These are phyloP conservation scores for Ceratobasidium sp. DNA, from an alignment of 1,284 basidiomycete species.

Conservation along the genomic window DNA sequence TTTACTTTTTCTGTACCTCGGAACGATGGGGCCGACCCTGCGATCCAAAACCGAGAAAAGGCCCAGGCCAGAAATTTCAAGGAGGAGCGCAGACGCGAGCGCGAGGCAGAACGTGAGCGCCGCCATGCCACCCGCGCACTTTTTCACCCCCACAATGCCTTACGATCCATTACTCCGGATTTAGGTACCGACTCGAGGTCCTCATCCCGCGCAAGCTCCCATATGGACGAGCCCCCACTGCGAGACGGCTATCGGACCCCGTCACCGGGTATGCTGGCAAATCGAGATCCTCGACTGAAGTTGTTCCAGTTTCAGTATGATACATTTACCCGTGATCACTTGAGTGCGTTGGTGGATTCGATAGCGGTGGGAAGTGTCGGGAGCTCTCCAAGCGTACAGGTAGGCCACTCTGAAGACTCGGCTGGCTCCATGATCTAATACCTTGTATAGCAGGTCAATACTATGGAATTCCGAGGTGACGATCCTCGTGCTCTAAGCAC, in stretches of 20 bases:
- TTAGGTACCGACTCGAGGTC: constrained; percentile 10
- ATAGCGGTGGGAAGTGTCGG: constrained; percentile 61
- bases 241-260: constrained; percentile 28
- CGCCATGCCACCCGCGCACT: constrained; percentile 21
- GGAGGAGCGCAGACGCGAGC: constrained; percentile 28
- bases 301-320: constrained; percentile 92
- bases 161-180: constrained; percentile 27
- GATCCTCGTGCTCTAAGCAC: constrained; percentile 34
- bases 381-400: constrained; percentile 29
- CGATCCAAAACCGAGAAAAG: too few species aligned
- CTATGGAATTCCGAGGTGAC: constrained; percentile 33
- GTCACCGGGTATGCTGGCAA: constrained; percentile 45
- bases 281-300: constrained; percentile 74
- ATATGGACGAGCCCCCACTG: constrained; percentile 3
- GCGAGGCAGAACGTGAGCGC: constrained; percentile 25
- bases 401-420: background rate
- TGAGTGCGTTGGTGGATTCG: constrained; percentile 87
- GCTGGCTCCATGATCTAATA: background rate
- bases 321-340: constrained; percentile 88
- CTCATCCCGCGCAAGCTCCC: constrained; percentile 14
- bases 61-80: background rate
- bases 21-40: background rate
- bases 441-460: constrained; percentile 17
- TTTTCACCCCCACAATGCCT: constrained; percentile 25
- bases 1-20: constrained; percentile 71